Evolutionary conservation across 208 protist species (phyloP), one percentile per base, ranked within the genome.

Genomic region (Trypanosoma avium): DNA sequence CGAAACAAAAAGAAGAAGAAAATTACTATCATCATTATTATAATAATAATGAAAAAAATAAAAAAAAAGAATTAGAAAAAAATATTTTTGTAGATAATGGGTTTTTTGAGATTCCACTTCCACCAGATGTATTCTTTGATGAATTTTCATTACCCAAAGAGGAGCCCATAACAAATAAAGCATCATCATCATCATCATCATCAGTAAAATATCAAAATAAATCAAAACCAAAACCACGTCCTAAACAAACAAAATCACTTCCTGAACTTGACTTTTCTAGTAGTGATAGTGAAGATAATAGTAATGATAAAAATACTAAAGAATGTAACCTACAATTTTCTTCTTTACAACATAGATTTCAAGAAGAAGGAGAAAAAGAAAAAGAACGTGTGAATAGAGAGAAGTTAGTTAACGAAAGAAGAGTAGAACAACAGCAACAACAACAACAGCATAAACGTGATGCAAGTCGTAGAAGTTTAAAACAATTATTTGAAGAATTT

Each of bases 71-170:
- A 43, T 19, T 36, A 22, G 4, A 35, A 3, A 4, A 12, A 5
- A n/a, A 9, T 46, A 1, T 15, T 30, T 62, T 32, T 43, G 1
- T n/a, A 15, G 59, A 30, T 3, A 57, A 61, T 42, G 59, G 24
- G 42, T 46, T 69, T 12, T 63, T 62, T 33, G 74, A 75, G 13
- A 48, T 79, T 21, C 62, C 59, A 35, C 62, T 70, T 13, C 67
- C 74, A 3, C 68, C 68, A n/a, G 74, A 75, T 66, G 47, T 79
- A 9, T 75, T n/a, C n/a, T n/a, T 75, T 55, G 62, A 32, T 21
- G 50, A 62, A 12, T 64, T 67, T 49, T 12, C 42, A 13, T 17
- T 22, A 27, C 35, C 43, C 8, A 42, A 35, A 36, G 35, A 29
- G 8, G 49, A 8, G 22, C 30, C 27, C 24, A 66, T 4, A 4